Evolutionary conservation across 192 early-diverging fungal species (phyloP).

Genomic region (Gonapodya sp.): DNA sequence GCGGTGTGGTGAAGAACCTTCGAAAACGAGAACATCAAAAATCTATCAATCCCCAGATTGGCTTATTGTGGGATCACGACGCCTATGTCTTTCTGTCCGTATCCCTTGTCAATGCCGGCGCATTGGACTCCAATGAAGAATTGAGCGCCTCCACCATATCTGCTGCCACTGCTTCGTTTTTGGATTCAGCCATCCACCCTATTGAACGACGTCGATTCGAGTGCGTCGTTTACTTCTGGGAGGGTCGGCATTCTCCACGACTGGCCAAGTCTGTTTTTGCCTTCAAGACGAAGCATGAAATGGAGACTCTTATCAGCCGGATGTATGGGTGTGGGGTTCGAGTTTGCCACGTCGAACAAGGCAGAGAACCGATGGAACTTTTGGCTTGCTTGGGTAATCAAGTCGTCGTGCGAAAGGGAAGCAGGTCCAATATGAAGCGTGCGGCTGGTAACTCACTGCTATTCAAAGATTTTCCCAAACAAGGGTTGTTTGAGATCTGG

Average conservation of each 20-base stretch:
- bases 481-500: slow-evolving; percentile 34
- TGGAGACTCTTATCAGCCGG: slow-evolving; percentile 30
- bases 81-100: slow-evolving; percentile 43
- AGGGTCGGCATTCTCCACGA: slow-evolving; percentile 22
- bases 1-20: neutral
- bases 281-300: slow-evolving; percentile 33
- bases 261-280: slow-evolving; percentile 37
- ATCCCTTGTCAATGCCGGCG: slow-evolving; percentile 25
- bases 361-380: slow-evolving; percentile 35
- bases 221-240: slow-evolving; percentile 49
- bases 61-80: slow-evolving; percentile 35
- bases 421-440: slow-evolving; percentile 13
- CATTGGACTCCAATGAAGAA: neutral
- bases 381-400: slow-evolving; percentile 38
- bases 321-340: slow-evolving; percentile 34
- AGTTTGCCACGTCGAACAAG: slow-evolving; percentile 29
- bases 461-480: neutral
- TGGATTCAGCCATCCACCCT: neutral
- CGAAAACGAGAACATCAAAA: too few relatives aligned
- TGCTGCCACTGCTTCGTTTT: neutral
- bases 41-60: slow-evolving; percentile 8
- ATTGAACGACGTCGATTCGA: slow-evolving; percentile 19
- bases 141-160: neutral
- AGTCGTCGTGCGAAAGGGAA: slow-evolving; percentile 28
- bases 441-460: neutral